Evolutionary conservation across 1,139 yeast species (phyloP).

Genomic region (Lodderomyces metapsilosis): DNA sequence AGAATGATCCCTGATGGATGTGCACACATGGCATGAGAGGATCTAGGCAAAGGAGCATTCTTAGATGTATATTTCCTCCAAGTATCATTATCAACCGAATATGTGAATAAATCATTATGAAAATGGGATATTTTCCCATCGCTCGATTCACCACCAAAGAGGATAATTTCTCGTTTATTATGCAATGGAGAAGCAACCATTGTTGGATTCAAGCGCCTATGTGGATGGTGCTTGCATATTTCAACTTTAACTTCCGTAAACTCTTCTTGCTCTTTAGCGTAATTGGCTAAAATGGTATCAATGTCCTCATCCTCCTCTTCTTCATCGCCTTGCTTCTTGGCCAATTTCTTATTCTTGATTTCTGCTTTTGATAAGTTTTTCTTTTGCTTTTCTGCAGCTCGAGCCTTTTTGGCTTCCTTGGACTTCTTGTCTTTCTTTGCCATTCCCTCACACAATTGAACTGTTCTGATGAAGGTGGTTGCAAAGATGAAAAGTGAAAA

Average conservation of each 20-base stretch:
- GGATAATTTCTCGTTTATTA: constrained; percentile 70
- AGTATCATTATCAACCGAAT: constrained; percentile 70
- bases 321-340: constrained; percentile 62
- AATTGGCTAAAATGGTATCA: constrained; percentile 77
- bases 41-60: constrained; percentile 88
- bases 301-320: constrained; percentile 88
- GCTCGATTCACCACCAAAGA: constrained; percentile 85
- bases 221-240: constrained; percentile 51
- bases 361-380: constrained; percentile 77
- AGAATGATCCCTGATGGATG: constrained; percentile 87
- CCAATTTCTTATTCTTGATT: constrained; percentile 66
- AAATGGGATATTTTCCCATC: constrained; percentile 61
- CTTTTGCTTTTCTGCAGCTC: constrained; percentile 79
- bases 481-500: constrained; percentile 7
- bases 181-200: constrained; percentile 76
- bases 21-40: constrained; percentile 91
- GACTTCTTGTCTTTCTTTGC: constrained; percentile 84
- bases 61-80: constrained; percentile 83
- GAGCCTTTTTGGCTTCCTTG: constrained; percentile 88
- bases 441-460: too few relatives aligned
- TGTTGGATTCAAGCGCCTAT: constrained; percentile 69
- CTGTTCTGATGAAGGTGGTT: constrained; percentile 1
- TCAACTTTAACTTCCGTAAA: constrained; percentile 71
- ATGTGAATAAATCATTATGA: constrained; percentile 77
- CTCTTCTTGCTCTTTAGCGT: constrained; percentile 74